Percentiles rank a stretch among this genome's conserved stretches.
These are phyloP conservation scores for Penicillium argentinense DNA, from an alignment of 495 filamentous ascomycete species.

Conservation along the genomic window DNA sequence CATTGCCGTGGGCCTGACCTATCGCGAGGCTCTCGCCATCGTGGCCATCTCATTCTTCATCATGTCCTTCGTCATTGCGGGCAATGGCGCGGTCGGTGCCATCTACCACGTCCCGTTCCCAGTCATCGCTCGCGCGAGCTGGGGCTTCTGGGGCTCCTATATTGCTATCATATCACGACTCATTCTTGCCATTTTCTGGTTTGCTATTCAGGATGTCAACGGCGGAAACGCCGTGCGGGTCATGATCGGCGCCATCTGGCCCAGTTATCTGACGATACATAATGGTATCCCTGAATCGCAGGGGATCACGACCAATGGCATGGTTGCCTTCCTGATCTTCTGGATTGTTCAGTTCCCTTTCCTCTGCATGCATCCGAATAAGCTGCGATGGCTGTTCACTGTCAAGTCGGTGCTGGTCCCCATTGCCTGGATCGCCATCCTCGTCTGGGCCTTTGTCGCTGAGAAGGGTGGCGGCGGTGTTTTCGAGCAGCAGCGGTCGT, in stretches of 20 bases:
- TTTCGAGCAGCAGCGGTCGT: slow-evolving; percentile 30
- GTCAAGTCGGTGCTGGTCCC: slow-evolving; percentile 47
- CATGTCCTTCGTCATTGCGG: slow-evolving; percentile 60
- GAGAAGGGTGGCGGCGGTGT: slow-evolving; percentile 33
- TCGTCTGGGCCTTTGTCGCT: slow-evolving; percentile 49
- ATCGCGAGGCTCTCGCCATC: slow-evolving; percentile 59
- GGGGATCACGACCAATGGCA: slow-evolving; percentile 64
- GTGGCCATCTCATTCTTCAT: slow-evolving; percentile 62
- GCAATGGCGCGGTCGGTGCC: slow-evolving; percentile 63
- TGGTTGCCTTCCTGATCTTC: slow-evolving; percentile 65
- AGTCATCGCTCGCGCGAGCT: slow-evolving; percentile 63
- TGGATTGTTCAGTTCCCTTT: slow-evolving; percentile 48
- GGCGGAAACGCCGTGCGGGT: slow-evolving; percentile 64
- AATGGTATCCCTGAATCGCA: slow-evolving; percentile 56
- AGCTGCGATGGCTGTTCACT: slow-evolving; percentile 45
- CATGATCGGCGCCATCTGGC: slow-evolving; percentile 70
- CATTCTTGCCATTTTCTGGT: slow-evolving; percentile 71
- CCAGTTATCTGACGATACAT: slow-evolving; percentile 54
- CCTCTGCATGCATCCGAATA: slow-evolving; percentile 46
- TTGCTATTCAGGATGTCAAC: slow-evolving; percentile 67
- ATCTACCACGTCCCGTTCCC: slow-evolving; percentile 68
- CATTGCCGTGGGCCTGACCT: slow-evolving; percentile 61
- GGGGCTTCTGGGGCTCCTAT: slow-evolving; percentile 70
- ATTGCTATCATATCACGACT: slow-evolving; percentile 66
- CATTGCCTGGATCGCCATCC: slow-evolving; percentile 45